A percentile compares a stretch with the other conserved stretches of the same genome.
These are phyloP conservation scores for Isoetes taiwanensis DNA, from an alignment of 75 land plant genomes.

Conservation along the genomic window DNA sequence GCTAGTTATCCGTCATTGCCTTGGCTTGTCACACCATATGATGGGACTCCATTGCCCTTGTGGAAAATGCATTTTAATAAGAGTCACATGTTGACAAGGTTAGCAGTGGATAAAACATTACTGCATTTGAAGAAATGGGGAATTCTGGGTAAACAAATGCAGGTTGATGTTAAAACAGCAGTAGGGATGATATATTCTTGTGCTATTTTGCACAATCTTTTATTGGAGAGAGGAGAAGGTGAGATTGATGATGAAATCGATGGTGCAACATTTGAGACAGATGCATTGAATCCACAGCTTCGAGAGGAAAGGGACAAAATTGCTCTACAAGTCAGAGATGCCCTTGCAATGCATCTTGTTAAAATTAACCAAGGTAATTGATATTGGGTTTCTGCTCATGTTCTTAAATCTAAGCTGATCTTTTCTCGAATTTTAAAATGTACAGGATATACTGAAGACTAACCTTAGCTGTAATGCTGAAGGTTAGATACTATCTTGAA, in stretches of 20 bases:
- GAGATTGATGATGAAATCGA: conserved; percentile 23
- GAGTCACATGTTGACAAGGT: conserved; percentile 13
- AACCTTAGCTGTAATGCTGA: no score
- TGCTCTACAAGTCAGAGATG: conserved; percentile 9
- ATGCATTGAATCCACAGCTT: conserved; percentile 15
- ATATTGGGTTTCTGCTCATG: no score
- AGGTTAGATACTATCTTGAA: no score
- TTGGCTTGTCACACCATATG: conserved; percentile 55
- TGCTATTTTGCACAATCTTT: conserved; percentile 49
- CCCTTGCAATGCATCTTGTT: conserved; percentile 12
- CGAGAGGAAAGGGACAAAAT: conserved; percentile 2
- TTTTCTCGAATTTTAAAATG: no score
- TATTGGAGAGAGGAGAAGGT: conserved; percentile 38
- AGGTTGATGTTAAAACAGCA: conserved; percentile 34
- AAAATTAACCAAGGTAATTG: no score
- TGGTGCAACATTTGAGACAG: conserved; percentile 4
- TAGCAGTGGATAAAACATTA: conserved; percentile 16
- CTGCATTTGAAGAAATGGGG: conserved; percentile 56
- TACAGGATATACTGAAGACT: no score
- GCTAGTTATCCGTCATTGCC: conserved; percentile 36
- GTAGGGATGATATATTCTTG: conserved; percentile 59
- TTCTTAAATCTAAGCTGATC: no score
- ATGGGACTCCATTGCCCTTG: conserved; percentile 11
- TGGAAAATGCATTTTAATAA: conserved; percentile 38
- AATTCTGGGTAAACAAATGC: conserved; percentile 27